Percentiles rank a stretch among this genome's conserved stretches.
Conservation (phyloP, 2,329 filamentous ascomycete species). For the Tolypocladium capitatum region DNA sequence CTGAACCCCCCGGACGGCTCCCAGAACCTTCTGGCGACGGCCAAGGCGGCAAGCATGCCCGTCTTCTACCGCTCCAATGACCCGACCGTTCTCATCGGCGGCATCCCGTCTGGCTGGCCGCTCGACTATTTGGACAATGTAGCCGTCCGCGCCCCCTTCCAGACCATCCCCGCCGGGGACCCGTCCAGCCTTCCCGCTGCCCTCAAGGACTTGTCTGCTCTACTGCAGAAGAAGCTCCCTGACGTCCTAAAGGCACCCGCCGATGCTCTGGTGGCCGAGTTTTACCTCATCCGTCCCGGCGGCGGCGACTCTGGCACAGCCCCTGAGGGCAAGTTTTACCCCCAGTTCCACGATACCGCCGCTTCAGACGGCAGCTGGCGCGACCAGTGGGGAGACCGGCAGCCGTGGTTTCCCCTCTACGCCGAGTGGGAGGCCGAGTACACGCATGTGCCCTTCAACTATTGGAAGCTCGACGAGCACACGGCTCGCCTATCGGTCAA, state of each 20-base stretch:
- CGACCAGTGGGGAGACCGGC: conserved; percentile 18
- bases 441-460: conserved; percentile 19
- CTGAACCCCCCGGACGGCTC: background rate
- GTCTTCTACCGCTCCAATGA: conserved; percentile 18
- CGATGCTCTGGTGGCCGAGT: conserved; percentile 1
- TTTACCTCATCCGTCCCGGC: background rate
- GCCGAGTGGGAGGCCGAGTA: conserved; percentile 31
- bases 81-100: conserved; percentile 24
- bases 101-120: conserved; percentile 24
- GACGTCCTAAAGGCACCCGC: background rate
- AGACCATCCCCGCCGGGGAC: background rate
- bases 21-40: conserved; percentile 1
- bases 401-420: conserved; percentile 28
- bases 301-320: background rate
- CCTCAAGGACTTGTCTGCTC: background rate
- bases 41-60: conserved; percentile 11
- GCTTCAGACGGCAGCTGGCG: conserved; percentile 7
- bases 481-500: conserved; percentile 4
- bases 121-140: conserved; percentile 18
- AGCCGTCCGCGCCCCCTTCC: conserved; percentile 1
- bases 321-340: conserved; percentile 1
- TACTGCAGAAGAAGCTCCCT: background rate
- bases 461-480: conserved; percentile 18
- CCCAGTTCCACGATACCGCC: conserved; percentile 4
- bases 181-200: background rate